Conservation (phyloP, 2,329 filamentous ascomycete genomes). For the Cordyceps pruinosa region DNA sequence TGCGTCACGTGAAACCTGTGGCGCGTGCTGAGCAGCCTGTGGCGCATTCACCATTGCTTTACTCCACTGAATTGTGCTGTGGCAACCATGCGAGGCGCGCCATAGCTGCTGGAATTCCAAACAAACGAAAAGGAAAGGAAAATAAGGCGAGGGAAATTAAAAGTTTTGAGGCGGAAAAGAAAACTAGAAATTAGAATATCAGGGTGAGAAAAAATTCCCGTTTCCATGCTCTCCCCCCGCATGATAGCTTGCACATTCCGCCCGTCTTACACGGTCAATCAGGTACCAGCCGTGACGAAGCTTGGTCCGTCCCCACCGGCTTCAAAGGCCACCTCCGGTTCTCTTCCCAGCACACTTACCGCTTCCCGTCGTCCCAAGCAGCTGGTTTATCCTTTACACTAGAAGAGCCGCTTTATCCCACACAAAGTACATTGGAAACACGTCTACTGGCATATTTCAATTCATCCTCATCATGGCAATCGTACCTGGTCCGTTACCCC, state of each 20-base stretch:
- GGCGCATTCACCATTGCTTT: slow-evolving; percentile 9
- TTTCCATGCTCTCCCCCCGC: no score
- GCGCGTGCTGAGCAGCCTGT: neutral
- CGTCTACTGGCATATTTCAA: slow-evolving; percentile 3
- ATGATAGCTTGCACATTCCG: neutral
- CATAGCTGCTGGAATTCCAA: no score
- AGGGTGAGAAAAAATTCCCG: no score
- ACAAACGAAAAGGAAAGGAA: no score
- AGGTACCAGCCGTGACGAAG: slow-evolving; percentile 31
- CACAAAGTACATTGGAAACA: neutral
- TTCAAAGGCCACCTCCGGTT: slow-evolving; percentile 2
- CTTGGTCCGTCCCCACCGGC: slow-evolving; percentile 15
- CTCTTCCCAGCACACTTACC: neutral
- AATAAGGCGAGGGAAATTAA: no score
- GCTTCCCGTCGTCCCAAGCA: neutral
- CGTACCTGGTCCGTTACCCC: slow-evolving; percentile 42
- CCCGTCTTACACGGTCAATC: slow-evolving; percentile 10
- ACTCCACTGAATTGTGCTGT: slow-evolving; percentile 8
- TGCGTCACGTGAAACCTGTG: slow-evolving; percentile 5
- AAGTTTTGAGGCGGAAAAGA: no score
- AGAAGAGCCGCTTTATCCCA: neutral
- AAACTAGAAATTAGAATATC: no score
- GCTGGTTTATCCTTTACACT: neutral
- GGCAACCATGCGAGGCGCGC: no score
- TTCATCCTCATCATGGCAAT: slow-evolving; percentile 47